Conservation (phyloP, 768 basidiomycete genomes). For the Kwoniella sp. region DNA sequence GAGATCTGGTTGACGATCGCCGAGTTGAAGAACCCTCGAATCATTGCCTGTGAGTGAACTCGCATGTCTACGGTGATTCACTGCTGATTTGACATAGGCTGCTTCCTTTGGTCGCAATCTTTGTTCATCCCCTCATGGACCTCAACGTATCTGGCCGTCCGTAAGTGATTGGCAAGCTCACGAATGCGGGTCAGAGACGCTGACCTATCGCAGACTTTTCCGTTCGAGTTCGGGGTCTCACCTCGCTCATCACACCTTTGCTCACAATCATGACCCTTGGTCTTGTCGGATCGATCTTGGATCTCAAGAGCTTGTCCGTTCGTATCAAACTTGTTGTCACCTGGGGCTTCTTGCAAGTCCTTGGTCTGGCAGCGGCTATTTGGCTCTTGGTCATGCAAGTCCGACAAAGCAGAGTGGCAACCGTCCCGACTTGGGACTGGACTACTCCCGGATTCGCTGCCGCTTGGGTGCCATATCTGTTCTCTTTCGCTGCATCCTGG, state of each 20-base stretch:
- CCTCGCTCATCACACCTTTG: slow-evolving; percentile 15
- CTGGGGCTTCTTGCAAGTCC: slow-evolving; percentile 15
- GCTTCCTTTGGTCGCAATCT: slow-evolving; percentile 21
- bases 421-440: slow-evolving; percentile 11
- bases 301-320: slow-evolving; percentile 9
- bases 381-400: slow-evolving; percentile 19
- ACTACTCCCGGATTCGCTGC: slow-evolving; percentile 12
- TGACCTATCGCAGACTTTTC: slow-evolving; percentile 11
- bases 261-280: slow-evolving; percentile 13
- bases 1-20: slow-evolving; percentile 19
- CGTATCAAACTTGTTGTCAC: slow-evolving; percentile 21
- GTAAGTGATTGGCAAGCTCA: background rate
- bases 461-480: slow-evolving; percentile 9
- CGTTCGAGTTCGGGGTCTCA: slow-evolving; percentile 17
- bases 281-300: slow-evolving; percentile 12
- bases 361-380: slow-evolving; percentile 7
- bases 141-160: slow-evolving; percentile 17
- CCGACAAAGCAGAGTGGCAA: background rate
- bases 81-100: background rate
- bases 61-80: background rate
- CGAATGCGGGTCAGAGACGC: background rate
- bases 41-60: slow-evolving; percentile 12
- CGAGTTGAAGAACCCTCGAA: slow-evolving; percentile 14
- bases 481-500: slow-evolving; percentile 9
- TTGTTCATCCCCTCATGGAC: slow-evolving; percentile 21